These are phyloP conservation scores for Tilletiaria anomala DNA, from an alignment of 1,284 basidiomycete species.

Conservation along the genomic window DNA sequence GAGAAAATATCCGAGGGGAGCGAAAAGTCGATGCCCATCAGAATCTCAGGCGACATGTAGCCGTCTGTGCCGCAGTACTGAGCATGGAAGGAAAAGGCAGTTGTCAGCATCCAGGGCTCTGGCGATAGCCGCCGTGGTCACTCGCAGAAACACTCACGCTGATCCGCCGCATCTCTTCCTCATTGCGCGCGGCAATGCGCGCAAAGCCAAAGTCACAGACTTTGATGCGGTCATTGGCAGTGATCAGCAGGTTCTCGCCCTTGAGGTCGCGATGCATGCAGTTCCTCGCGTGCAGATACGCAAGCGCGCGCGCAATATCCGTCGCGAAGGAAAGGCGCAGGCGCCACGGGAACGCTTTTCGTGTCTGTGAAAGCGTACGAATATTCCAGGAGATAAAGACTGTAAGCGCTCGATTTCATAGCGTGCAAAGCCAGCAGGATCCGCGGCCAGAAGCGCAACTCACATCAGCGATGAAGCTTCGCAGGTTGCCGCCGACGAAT, in stretches of 20 bases:
- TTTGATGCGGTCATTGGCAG: slow-evolving; percentile 80
- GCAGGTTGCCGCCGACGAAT: slow-evolving; percentile 30
- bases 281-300: slow-evolving; percentile 85
- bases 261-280: slow-evolving; percentile 64
- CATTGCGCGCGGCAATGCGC: slow-evolving; percentile 76
- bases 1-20: slow-evolving; percentile 88
- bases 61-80: slow-evolving; percentile 77
- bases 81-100: not conserved
- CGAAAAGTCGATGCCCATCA: slow-evolving; percentile 77
- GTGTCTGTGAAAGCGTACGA: slow-evolving; percentile 1
- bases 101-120: not conserved
- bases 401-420: no score
- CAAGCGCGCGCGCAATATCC: slow-evolving; percentile 82
- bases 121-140: not conserved
- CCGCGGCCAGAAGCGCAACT: not conserved
- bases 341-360: slow-evolving; percentile 28
- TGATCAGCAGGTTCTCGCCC: slow-evolving; percentile 90
- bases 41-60: slow-evolving; percentile 63
- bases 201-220: slow-evolving; percentile 90
- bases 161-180: slow-evolving; percentile 74
- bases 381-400: not conserved
- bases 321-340: slow-evolving; percentile 81
- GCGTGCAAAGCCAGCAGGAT: no score
- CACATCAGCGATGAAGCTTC: slow-evolving; percentile 25
- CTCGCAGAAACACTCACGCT: slow-evolving; percentile 41